Conservation (phyloP, 2,329 filamentous ascomycete species). For the Fonsecaea nubica region DNA sequence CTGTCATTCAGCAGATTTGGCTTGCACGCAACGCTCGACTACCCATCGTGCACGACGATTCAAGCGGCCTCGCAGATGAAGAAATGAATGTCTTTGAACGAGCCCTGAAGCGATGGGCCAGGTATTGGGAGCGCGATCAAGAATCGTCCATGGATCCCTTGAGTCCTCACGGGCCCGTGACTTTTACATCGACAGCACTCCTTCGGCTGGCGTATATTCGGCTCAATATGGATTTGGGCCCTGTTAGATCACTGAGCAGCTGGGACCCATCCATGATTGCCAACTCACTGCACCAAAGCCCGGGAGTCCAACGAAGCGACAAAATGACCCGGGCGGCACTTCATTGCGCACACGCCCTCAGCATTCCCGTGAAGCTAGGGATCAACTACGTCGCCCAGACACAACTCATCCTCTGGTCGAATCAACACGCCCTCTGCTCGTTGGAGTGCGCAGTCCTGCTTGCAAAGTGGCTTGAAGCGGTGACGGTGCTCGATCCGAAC, state of each 20-base stretch:
- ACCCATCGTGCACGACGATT: background rate
- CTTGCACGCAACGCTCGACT: slow-evolving; percentile 3
- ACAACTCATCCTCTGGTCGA: slow-evolving; percentile 64
- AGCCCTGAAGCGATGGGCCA: slow-evolving; percentile 51
- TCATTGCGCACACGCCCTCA: slow-evolving; percentile 62
- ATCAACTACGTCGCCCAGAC: slow-evolving; percentile 62
- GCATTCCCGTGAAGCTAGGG: slow-evolving; percentile 62
- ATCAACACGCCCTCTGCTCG: slow-evolving; percentile 62
- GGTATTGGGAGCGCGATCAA: slow-evolving; percentile 47
- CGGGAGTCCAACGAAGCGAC: slow-evolving; percentile 11
- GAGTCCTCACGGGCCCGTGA: slow-evolving; percentile 61
- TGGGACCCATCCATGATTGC: slow-evolving; percentile 67
- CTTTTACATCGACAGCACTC: slow-evolving; percentile 70
- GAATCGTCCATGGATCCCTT: slow-evolving; percentile 46
- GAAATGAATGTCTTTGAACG: slow-evolving; percentile 37
- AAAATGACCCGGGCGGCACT: slow-evolving; percentile 53
- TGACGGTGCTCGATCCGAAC: slow-evolving; percentile 3
- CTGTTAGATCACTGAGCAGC: slow-evolving; percentile 62
- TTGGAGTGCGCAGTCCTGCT: slow-evolving; percentile 63
- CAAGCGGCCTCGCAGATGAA: slow-evolving; percentile 49
- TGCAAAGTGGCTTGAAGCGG: slow-evolving; percentile 48
- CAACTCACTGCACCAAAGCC: slow-evolving; percentile 59
- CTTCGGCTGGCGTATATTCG: slow-evolving; percentile 64
- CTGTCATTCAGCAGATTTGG: slow-evolving; percentile 72
- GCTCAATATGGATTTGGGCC: slow-evolving; percentile 35